These are phyloP conservation scores for Macrophomina tecta DNA, from an alignment of 2,329 filamentous ascomycete species.

Conservation along the genomic window DNA sequence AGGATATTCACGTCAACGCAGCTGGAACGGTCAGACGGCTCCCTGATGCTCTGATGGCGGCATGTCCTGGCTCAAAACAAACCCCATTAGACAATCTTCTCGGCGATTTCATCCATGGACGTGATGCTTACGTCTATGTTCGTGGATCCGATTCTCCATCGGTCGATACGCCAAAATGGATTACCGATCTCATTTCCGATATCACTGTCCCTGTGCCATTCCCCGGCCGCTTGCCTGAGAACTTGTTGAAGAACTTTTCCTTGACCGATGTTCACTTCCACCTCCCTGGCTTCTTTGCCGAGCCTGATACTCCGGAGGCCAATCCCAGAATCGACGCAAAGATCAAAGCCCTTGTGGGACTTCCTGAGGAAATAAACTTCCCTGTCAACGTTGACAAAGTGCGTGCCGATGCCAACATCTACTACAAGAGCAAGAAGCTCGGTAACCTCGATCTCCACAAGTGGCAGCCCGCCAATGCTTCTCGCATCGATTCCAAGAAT, in stretches of 20 bases:
- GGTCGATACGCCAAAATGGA: conserved; percentile 77
- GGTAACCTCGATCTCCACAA: conserved; percentile 78
- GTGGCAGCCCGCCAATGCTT: conserved; percentile 87
- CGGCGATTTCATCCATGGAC: conserved; percentile 79
- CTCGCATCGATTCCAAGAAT: conserved; percentile 64
- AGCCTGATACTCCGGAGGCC: conserved; percentile 73
- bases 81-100: conserved; percentile 87
- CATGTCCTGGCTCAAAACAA: conserved; percentile 76
- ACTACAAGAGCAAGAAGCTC: conserved; percentile 77
- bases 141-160: conserved; percentile 74
- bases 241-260: conserved; percentile 86
- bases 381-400: conserved; percentile 78
- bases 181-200: conserved; percentile 78
- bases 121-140: conserved; percentile 80
- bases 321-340: conserved; percentile 83
- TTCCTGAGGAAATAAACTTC: conserved; percentile 89
- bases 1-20: conserved; percentile 71
- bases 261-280: conserved; percentile 84
- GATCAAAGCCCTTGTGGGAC: conserved; percentile 75
- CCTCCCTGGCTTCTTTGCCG: conserved; percentile 79
- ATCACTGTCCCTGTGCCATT: conserved; percentile 85
- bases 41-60: conserved; percentile 72
- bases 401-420: conserved; percentile 78
- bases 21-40: conserved; percentile 75
- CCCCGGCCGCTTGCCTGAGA: conserved; percentile 79